Base-by-base conservation (phyloP, 768 basidiomycete genomes). In the Hygrophorus pudorinus region DNA sequence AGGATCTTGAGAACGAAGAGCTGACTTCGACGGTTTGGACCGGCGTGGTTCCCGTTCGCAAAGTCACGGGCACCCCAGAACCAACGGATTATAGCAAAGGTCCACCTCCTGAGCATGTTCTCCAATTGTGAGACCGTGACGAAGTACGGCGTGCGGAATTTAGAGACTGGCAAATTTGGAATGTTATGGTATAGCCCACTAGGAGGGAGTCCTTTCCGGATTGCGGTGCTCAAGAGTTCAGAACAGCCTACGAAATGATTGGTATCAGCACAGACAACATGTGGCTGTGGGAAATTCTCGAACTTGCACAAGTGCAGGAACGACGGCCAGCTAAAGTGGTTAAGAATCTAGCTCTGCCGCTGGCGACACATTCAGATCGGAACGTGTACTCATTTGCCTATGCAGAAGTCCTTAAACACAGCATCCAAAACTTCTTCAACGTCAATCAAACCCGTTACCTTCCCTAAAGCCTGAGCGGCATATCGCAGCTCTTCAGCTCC, bases 401-500 rank as follows among this genome's bases (percentile, higher is more conserved):
- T 87, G 56, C 91, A 94, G 60, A 94, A 94, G 41, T 86, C 83
- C 28, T 72, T 69, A 56, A 94, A 94, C 18, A 94, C 73, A 14
- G 75, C 75, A 46, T 90, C 88, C 16, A 94, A 60, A 6, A 93
- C 69, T 47, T 93, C 88, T 53, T 94, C 91, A 10, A 81, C 77
- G 37, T 81, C 81, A 44, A 94, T 81, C 6, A 72, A 56, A 3
- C 91, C 90, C 1, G 83, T 79, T n/a, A 93, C 78, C 46, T 78
- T 77, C 1, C 87, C 90, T n/a, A 94, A 73, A 3, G 87, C 81
- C 47, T 76, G 74, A 0, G 83, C 80, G 1, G 89, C 91, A 56
- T 91, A 89, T 18, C 91, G 78, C 18, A 94, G 68, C 56, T 91
- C 88, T 59, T 94, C 91, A 0, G 89, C 89, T 4, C 77, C 88